These are phyloP conservation scores for Aureobasidium sp. DNA, from an alignment of 2,329 filamentous ascomycete genomes.

Conservation along the genomic window DNA sequence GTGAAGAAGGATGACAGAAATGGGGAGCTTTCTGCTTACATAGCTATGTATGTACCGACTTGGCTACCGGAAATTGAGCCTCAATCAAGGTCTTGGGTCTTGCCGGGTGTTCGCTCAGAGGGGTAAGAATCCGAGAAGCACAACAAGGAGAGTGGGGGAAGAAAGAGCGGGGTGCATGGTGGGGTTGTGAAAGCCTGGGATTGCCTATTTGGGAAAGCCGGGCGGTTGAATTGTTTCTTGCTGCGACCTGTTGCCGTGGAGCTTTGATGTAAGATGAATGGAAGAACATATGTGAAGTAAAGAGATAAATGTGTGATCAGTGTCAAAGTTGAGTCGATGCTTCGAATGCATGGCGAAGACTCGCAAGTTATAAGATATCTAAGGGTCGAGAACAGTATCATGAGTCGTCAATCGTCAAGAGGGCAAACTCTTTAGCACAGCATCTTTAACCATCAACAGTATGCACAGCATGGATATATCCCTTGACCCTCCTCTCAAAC, in stretches of 20 bases:
- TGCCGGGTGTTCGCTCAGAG: not conserved
- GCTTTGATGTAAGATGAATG: too few species aligned
- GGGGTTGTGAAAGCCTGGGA: not conserved
- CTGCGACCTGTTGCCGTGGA: too few species aligned
- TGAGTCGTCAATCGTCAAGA: not conserved
- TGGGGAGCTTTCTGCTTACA: not conserved
- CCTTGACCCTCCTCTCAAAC: not conserved
- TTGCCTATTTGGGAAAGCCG: slow-evolving; percentile 1
- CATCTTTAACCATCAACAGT: not conserved
- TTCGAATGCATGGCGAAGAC: too few species aligned
- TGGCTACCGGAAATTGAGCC: not conserved
- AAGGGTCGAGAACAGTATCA: not conserved
- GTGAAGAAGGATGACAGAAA: not conserved
- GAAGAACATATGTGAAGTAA: too few species aligned
- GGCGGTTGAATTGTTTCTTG: slow-evolving; percentile 16
- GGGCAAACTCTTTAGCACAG: too few species aligned
- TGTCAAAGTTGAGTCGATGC: too few species aligned
- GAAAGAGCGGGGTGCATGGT: slow-evolving; percentile 12
- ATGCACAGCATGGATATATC: not conserved
- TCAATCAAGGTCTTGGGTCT: not conserved
- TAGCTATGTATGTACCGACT: not conserved
- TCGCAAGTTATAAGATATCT: not conserved
- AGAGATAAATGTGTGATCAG: too few species aligned
- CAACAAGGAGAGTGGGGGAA: not conserved
- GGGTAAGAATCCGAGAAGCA: not conserved